Conservation (phyloP, 2,329 filamentous ascomycete species). For the Hypoxylon sp. region DNA sequence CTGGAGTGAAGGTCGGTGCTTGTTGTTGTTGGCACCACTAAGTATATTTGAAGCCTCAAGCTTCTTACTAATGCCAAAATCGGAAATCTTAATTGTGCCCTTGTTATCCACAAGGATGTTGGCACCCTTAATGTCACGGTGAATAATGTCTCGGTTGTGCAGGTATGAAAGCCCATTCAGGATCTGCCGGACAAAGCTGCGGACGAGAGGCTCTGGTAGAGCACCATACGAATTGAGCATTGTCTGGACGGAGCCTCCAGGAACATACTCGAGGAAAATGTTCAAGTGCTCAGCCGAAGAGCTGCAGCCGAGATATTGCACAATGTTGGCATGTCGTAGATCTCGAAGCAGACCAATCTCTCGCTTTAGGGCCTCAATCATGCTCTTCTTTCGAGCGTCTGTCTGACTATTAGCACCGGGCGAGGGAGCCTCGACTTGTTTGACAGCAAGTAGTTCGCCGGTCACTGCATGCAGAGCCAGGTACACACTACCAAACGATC, state of each 20-base stretch:
- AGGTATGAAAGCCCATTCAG: slow-evolving; percentile 92
- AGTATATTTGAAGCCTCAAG: slow-evolving; percentile 92
- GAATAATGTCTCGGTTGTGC: slow-evolving; percentile 95
- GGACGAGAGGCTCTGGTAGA: slow-evolving; percentile 90
- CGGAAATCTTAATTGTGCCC: slow-evolving; percentile 98
- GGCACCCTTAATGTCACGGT: slow-evolving; percentile 98
- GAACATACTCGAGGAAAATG: slow-evolving; percentile 99
- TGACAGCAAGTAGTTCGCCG: slow-evolving; percentile 96
- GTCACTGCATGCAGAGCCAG: slow-evolving; percentile 95
- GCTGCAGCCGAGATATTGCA: slow-evolving; percentile 96
- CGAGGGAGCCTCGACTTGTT: slow-evolving; percentile 93
- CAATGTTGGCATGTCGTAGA: slow-evolving; percentile 95
- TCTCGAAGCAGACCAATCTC: slow-evolving; percentile 96
- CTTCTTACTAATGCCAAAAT: slow-evolving; percentile 99
- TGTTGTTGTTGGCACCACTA: slow-evolving; percentile 75
- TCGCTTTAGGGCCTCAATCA: slow-evolving; percentile 97
- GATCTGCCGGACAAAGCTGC: slow-evolving; percentile 97
- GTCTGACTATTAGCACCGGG: slow-evolving; percentile 83
- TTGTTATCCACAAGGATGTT: slow-evolving; percentile 99
- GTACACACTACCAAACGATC: slow-evolving; percentile 96
- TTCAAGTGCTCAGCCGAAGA: slow-evolving; percentile 93
- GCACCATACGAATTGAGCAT: slow-evolving; percentile 99
- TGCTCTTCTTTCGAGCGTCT: slow-evolving; percentile 94
- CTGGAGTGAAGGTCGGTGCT: slow-evolving; percentile 84
- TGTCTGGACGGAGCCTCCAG: slow-evolving; percentile 95